Percentiles rank a stretch among this genome's conserved stretches.
Evolutionary conservation across 495 filamentous ascomycete genomes (phyloP).

Genomic region (Zalerion maritima): DNA sequence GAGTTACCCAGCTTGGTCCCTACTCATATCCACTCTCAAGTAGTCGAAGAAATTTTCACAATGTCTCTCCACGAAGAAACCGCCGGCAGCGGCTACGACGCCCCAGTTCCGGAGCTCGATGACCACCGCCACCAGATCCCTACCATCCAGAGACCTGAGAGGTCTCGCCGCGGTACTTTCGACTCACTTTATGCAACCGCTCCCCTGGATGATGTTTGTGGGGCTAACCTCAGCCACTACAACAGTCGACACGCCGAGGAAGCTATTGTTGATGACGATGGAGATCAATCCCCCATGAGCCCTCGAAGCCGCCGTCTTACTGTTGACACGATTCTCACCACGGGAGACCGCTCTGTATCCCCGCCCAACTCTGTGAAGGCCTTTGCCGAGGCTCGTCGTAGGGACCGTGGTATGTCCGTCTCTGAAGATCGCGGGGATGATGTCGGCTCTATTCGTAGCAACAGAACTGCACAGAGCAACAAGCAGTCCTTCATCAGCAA

Average conservation of each 20-base stretch:
- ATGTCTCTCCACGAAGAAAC: slow-evolving; percentile 47
- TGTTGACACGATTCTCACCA: slow-evolving; percentile 23
- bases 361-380: slow-evolving; percentile 96
- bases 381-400: slow-evolving; percentile 64
- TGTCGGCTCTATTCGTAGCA: no score
- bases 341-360: slow-evolving; percentile 51
- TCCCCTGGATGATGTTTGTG: slow-evolving; percentile 20
- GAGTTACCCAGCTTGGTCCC: no score
- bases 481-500: slow-evolving; percentile 24
- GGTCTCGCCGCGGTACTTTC: slow-evolving; percentile 39
- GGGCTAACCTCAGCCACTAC: slow-evolving; percentile 16
- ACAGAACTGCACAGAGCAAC: no score
- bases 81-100: slow-evolving; percentile 43
- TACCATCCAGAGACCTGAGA: slow-evolving; percentile 42
- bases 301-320: slow-evolving; percentile 31
- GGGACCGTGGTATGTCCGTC: slow-evolving; percentile 39
- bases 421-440: slow-evolving; percentile 17
- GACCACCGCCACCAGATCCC: slow-evolving; percentile 76
- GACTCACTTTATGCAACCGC: slow-evolving; percentile 35
- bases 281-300: slow-evolving; percentile 19
- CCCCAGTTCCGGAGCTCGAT: slow-evolving; percentile 78
- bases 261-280: slow-evolving; percentile 63
- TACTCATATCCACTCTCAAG: slow-evolving; percentile 3
- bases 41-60: slow-evolving; percentile 9
- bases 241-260: slow-evolving; percentile 48